Conservation (phyloP, 2,329 filamentous ascomycete genomes). For the Xylariales sp. region DNA sequence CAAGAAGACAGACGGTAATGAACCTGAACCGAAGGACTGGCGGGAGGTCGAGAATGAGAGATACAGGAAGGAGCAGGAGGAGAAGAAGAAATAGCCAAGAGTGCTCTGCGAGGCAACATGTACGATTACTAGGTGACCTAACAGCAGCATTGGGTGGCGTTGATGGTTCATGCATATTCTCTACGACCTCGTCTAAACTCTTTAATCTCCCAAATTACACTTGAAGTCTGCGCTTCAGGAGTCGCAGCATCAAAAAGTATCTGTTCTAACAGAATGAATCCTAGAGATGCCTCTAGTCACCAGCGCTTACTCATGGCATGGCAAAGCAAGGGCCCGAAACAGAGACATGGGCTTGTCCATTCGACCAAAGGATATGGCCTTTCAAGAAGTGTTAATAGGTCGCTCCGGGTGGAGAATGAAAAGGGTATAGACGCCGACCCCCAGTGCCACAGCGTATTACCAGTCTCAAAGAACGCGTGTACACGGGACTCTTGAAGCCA, state of each 20-base stretch:
- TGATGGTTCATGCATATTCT: slow-evolving; percentile 6
- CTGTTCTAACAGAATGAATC: too few species aligned
- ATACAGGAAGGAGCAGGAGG: slow-evolving; percentile 38
- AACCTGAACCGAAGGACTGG: slow-evolving; percentile 57
- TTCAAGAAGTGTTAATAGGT: too few species aligned
- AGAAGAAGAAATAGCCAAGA: slow-evolving; percentile 9
- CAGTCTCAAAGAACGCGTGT: not conserved
- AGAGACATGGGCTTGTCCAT: too few species aligned
- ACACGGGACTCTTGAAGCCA: not conserved
- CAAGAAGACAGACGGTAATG: slow-evolving; percentile 63
- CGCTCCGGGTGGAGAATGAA: too few species aligned
- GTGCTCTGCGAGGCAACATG: not conserved
- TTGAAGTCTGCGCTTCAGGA: too few species aligned
- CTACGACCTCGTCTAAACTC: too few species aligned
- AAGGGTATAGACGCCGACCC: not conserved
- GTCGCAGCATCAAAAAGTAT: too few species aligned
- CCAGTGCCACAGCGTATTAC: not conserved
- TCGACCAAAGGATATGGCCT: too few species aligned
- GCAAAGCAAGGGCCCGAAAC: too few species aligned
- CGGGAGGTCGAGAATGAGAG: slow-evolving; percentile 61
- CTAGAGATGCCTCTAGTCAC: too few species aligned
- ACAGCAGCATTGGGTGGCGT: slow-evolving; percentile 10
- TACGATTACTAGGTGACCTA: slow-evolving; percentile 2
- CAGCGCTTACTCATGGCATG: too few species aligned
- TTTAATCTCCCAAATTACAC: too few species aligned